phyloP scores from a whole-genome alignment of 768 basidiomycete genomes.

The Scleroderma citrinum region DNA sequence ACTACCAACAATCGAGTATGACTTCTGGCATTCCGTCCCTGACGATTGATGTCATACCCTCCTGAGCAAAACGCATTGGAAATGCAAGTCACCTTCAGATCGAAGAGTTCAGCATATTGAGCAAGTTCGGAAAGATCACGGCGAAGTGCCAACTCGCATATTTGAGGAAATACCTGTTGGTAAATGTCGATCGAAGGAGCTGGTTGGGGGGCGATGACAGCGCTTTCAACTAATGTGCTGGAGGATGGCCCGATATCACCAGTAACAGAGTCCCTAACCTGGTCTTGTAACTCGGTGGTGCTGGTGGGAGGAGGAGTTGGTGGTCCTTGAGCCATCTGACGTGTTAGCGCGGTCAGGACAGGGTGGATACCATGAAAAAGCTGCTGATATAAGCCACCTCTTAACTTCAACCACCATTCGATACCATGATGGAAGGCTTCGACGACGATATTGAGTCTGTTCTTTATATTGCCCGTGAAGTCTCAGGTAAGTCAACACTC shows the following conservation, averaged over 20 bases:
- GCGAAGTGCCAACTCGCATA: conserved; percentile 40
- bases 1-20: conserved; percentile 46
- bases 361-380: neutral
- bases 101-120: conserved; percentile 43
- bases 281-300: conserved; percentile 50
- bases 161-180: conserved; percentile 38
- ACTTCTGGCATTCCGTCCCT: conserved; percentile 36
- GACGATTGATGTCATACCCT: conserved; percentile 4
- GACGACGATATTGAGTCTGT: conserved; percentile 87
- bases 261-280: conserved; percentile 30
- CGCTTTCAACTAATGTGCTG: conserved; percentile 3
- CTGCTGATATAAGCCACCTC: conserved; percentile 20
- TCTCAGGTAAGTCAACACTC: conserved; percentile 59
- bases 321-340: conserved; percentile 50
- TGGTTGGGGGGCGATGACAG: conserved; percentile 13
- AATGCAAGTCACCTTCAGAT: conserved; percentile 43
- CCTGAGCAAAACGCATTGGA: neutral
- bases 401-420: neutral
- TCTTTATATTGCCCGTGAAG: conserved; percentile 83
- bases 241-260: neutral
- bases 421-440: conserved; percentile 49
- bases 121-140: conserved; percentile 40
- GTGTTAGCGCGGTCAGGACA: too few relatives aligned
- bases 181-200: conserved; percentile 29
- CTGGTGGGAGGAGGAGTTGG: conserved; percentile 61